Evolutionary conservation across 148 eudicot species (phyloP).

Genomic region (Rhododendron mucronatum): DNA sequence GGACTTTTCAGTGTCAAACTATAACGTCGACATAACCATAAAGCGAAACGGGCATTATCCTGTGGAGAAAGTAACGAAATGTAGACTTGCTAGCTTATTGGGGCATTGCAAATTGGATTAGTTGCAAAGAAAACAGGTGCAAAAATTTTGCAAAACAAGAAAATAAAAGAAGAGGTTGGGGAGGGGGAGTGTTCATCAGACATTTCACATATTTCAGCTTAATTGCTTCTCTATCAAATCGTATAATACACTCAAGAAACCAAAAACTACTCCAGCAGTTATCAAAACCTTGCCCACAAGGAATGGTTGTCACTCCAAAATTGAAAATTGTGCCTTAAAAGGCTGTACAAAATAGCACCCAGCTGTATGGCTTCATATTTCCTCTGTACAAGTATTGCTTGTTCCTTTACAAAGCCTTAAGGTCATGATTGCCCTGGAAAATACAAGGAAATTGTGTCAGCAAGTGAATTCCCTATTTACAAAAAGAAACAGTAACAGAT

Average conservation of each 20-base stretch:
- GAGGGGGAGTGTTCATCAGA: not conserved
- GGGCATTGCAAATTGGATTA: not conserved
- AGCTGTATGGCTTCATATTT: not conserved
- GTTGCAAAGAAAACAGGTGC: not conserved
- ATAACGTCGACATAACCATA: not conserved
- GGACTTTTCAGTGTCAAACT: not conserved
- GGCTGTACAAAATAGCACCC: slow-evolving; percentile 11
- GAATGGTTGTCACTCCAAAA: not conserved
- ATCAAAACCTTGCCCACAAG: not conserved
- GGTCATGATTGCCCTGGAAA: slow-evolving; percentile 8
- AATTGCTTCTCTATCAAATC: not conserved
- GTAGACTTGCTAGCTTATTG: not conserved
- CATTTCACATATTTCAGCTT: not conserved
- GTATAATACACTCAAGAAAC: not conserved
- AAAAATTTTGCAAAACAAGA: not conserved
- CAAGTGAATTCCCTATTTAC: not conserved
- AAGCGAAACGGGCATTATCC: not conserved
- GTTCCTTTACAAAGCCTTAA: not conserved
- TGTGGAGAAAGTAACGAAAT: not conserved
- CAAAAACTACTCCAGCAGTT: not conserved
- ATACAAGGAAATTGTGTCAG: not conserved
- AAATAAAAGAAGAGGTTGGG: not conserved
- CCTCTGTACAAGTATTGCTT: not conserved
- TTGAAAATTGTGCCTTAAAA: not conserved
- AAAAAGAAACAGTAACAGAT: not conserved